A percentile compares a stretch with the other conserved stretches of the same genome.
phyloP scores from a whole-genome alignment of 2,329 filamentous ascomycete species.

The Botrytis paeoniae region DNA sequence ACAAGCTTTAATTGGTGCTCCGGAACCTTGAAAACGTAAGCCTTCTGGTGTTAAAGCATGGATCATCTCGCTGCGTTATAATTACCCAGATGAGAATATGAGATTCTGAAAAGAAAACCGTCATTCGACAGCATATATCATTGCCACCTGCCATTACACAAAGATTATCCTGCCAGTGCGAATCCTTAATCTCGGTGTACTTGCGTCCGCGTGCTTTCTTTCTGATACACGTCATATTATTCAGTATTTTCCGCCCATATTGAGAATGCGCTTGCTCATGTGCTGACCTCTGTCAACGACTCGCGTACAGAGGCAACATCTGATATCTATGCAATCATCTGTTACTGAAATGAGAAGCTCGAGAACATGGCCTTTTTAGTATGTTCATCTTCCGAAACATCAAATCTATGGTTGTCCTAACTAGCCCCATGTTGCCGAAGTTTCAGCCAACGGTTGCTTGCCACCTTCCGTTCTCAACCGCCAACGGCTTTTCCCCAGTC shows the following conservation, averaged over 20 bases:
- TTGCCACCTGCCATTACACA: neutral
- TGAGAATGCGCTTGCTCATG: neutral
- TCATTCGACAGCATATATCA: neutral
- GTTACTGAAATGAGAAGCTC: neutral
- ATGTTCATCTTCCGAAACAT: neutral
- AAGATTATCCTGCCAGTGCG: neutral
- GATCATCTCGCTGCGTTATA: neutral
- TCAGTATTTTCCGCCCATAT: too few relatives aligned
- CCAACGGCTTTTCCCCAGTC: neutral
- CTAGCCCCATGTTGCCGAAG: neutral
- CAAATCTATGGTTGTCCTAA: neutral
- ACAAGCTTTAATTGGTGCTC: neutral
- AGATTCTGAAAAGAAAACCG: neutral
- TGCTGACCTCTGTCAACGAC: neutral
- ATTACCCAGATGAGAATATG: neutral
- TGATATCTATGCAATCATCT: neutral
- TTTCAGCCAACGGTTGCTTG: neutral
- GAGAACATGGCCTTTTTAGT: neutral
- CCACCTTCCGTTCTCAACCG: neutral
- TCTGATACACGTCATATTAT: neutral
- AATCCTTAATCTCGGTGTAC: neutral
- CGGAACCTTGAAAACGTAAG: neutral
- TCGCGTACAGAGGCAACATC: neutral
- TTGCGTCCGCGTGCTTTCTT: neutral
- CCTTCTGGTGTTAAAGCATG: neutral